A percentile compares a stretch with the other conserved stretches of the same genome.
These are phyloP conservation scores for Mycena metata DNA, from an alignment of 768 basidiomycete genomes.

Conservation along the genomic window DNA sequence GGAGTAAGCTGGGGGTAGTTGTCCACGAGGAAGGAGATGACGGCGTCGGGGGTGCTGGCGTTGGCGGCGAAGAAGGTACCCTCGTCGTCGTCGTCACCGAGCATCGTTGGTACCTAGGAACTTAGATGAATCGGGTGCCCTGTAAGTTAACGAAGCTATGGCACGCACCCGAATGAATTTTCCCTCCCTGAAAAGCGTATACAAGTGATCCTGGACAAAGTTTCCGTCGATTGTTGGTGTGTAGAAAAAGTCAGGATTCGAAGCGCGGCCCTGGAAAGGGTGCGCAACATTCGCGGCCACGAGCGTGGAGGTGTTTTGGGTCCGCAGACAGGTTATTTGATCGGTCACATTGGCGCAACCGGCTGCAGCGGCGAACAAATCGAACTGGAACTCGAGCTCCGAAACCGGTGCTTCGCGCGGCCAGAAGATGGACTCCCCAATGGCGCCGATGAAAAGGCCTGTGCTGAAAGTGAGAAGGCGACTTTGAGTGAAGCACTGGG, in stretches of 20 bases:
- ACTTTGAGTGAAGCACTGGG: slow-evolving; percentile 8
- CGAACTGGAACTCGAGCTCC: slow-evolving; percentile 31
- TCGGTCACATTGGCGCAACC: slow-evolving; percentile 25
- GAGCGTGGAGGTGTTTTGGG: slow-evolving; percentile 29
- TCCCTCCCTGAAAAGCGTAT: slow-evolving; percentile 26
- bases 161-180: slow-evolving; percentile 27
- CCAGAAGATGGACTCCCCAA: slow-evolving; percentile 29
- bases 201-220: slow-evolving; percentile 24
- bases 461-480: slow-evolving; percentile 11
- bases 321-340: slow-evolving; percentile 27
- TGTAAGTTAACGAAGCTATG: slow-evolving; percentile 12
- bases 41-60: slow-evolving; percentile 15
- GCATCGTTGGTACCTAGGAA: slow-evolving; percentile 22
- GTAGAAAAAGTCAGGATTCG: slow-evolving; percentile 27
- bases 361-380: slow-evolving; percentile 30
- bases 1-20: slow-evolving; percentile 29
- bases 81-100: slow-evolving; percentile 29
- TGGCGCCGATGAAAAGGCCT: slow-evolving; percentile 27
- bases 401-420: slow-evolving; percentile 23
- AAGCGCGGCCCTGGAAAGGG: slow-evolving; percentile 25
- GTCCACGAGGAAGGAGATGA: slow-evolving; percentile 26
- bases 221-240: slow-evolving; percentile 29
- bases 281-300: slow-evolving; percentile 26
- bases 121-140: slow-evolving; percentile 8
- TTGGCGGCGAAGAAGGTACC: slow-evolving; percentile 27